These are phyloP conservation scores for Paramecium tetraurelia DNA, from an alignment of 73 alveolate genomes.

Conservation along the genomic window DNA sequence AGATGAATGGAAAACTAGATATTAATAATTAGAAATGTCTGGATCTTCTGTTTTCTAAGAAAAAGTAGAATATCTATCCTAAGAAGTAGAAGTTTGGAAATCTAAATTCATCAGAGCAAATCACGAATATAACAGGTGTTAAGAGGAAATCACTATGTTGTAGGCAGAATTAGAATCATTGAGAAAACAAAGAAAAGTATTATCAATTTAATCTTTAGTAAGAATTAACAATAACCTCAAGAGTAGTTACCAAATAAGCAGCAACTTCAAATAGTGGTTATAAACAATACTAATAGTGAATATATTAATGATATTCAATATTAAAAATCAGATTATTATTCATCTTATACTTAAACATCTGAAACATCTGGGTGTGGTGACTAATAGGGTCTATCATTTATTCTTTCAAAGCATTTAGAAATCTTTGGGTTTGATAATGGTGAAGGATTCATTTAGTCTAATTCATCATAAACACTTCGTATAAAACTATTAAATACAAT, in stretches of 20 bases:
- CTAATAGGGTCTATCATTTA: not conserved
- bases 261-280: not conserved
- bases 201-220: not conserved
- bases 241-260: not conserved
- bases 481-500: not conserved
- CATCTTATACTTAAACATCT: not conserved
- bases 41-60: slow-evolving; percentile 7
- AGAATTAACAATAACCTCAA: not conserved
- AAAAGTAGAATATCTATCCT: not conserved
- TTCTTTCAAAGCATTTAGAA: not conserved
- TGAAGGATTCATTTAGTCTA: not conserved
- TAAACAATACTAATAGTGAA: not conserved
- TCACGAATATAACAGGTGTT: not conserved
- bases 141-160: not conserved
- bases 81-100: slow-evolving; percentile 29
- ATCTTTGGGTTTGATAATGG: not conserved
- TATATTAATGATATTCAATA: not conserved
- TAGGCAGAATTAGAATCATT: slow-evolving; percentile 9
- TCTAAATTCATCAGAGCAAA: not conserved
- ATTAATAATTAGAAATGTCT: not conserved
- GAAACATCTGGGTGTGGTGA: not conserved
- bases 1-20: not conserved
- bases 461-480: not conserved
- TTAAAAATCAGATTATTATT: slow-evolving; percentile 25
- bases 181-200: not conserved